These are phyloP conservation scores for Pelargonium fulgidum DNA, from an alignment of 441 rosid genomes.

Conservation along the genomic window DNA sequence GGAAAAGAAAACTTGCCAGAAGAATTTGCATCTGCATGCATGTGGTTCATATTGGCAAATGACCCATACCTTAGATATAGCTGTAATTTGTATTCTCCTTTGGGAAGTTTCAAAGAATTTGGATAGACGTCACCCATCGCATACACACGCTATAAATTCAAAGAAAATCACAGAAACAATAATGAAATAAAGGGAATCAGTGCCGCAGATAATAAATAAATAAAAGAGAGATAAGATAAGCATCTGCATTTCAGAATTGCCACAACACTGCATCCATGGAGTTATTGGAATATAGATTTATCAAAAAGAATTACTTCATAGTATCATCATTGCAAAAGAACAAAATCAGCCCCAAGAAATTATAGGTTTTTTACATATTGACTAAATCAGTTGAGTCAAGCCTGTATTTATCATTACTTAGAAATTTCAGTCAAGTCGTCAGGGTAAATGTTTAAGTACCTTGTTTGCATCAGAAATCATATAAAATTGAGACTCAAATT, in stretches of 20 bases:
- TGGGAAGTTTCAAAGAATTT: slow-evolving; percentile 63
- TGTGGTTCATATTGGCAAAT: neutral
- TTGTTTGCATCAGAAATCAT: slow-evolving; percentile 89
- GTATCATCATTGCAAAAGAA: too few species aligned
- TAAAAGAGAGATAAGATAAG: slow-evolving; percentile 7
- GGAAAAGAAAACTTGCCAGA: too few species aligned
- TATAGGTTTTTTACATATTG: too few species aligned
- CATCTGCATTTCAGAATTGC: too few species aligned
- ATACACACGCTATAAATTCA: slow-evolving; percentile 53
- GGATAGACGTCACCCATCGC: slow-evolving; percentile 93
- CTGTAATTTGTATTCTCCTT: slow-evolving; percentile 83
- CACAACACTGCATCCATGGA: too few species aligned
- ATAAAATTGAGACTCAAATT: slow-evolving; percentile 95
- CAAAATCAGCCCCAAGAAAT: too few species aligned
- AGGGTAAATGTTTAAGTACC: slow-evolving; percentile 37
- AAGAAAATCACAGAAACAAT: slow-evolving; percentile 10
- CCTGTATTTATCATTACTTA: too few species aligned
- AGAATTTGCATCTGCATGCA: too few species aligned
- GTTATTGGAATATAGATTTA: too few species aligned
- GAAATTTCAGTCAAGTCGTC: neutral
- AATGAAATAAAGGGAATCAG: slow-evolving; percentile 13
- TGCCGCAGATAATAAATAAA: slow-evolving; percentile 10
- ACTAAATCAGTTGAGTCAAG: too few species aligned
- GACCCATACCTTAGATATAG: slow-evolving; percentile 62
- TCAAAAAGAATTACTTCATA: too few species aligned